These are phyloP conservation scores for Trichoderma asperellum DNA, from an alignment of 2,329 filamentous ascomycete species.

Conservation along the genomic window DNA sequence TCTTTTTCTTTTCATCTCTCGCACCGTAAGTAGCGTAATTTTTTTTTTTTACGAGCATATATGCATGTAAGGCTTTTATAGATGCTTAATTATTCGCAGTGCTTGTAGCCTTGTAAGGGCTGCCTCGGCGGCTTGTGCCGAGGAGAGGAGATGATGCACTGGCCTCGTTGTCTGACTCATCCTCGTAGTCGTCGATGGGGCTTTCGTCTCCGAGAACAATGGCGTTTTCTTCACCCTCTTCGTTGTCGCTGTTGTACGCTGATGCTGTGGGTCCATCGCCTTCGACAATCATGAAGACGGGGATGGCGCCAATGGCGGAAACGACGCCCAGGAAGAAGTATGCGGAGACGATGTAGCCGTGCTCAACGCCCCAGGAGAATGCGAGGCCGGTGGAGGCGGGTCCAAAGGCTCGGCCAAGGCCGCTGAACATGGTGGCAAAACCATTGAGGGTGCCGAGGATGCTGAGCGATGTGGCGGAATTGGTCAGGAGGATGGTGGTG, in stretches of 20 bases:
- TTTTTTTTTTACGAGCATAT: neutral
- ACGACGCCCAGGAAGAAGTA: constrained; percentile 78
- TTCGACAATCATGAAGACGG: constrained; percentile 74
- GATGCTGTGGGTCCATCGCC: constrained; percentile 65
- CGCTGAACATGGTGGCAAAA: constrained; percentile 80
- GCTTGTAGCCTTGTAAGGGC: constrained; percentile 11
- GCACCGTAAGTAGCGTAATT: neutral
- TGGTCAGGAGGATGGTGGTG: constrained; percentile 86
- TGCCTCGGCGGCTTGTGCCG: constrained; percentile 6
- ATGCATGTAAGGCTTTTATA: neutral
- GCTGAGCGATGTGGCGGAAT: constrained; percentile 72
- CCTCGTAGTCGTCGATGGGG: constrained; percentile 34
- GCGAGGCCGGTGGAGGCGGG: constrained; percentile 73
- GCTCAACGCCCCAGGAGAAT: constrained; percentile 76
- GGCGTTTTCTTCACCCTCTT: constrained; percentile 40
- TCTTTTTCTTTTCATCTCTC: neutral
- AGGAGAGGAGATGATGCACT: constrained; percentile 33
- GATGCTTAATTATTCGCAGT: constrained; percentile 9
- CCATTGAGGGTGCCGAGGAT: constrained; percentile 90
- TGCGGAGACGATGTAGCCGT: constrained; percentile 75
- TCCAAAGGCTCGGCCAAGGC: constrained; percentile 77
- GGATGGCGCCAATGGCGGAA: constrained; percentile 67
- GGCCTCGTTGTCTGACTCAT: constrained; percentile 28
- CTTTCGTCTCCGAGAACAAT: constrained; percentile 34
- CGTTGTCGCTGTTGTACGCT: constrained; percentile 41